Evolutionary conservation across 192 early-diverging fungal species (phyloP).

Genomic region (Powellomyces hirtus): DNA sequence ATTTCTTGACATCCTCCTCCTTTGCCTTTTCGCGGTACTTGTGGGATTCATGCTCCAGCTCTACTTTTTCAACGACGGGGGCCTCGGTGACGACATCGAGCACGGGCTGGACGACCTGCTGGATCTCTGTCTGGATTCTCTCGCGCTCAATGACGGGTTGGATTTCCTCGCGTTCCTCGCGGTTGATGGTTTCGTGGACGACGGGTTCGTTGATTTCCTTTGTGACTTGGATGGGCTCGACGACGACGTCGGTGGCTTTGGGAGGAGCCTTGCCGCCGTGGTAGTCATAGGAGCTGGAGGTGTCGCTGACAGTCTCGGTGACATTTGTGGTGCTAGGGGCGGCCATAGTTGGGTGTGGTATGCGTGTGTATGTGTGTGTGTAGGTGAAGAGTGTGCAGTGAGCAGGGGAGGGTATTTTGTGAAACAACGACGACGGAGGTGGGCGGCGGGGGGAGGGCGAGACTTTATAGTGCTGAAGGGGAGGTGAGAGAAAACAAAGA

Average conservation of each 20-base stretch:
- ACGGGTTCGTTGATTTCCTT: slow-evolving; percentile 25
- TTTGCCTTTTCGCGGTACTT: slow-evolving; percentile 25
- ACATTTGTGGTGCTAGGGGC: too few relatives aligned
- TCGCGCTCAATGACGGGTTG: slow-evolving; percentile 29
- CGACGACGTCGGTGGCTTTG: slow-evolving; percentile 19
- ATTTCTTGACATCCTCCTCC: slow-evolving; percentile 13
- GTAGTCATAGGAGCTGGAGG: slow-evolving; percentile 30
- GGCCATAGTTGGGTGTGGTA: too few relatives aligned
- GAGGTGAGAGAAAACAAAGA: too few relatives aligned
- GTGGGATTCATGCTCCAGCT: slow-evolving; percentile 19
- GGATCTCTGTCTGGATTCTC: slow-evolving; percentile 19
- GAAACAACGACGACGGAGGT: too few relatives aligned
- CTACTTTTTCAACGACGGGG: slow-evolving; percentile 20
- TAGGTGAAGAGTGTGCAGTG: too few relatives aligned
- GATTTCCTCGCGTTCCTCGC: slow-evolving; percentile 27
- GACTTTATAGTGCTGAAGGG: too few relatives aligned
- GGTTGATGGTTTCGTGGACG: slow-evolving; percentile 24
- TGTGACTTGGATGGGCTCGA: background rate
- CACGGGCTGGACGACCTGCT: slow-evolving; percentile 28
- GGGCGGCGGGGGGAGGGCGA: too few relatives aligned
- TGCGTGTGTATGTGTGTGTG: too few relatives aligned
- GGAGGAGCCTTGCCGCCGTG: slow-evolving; percentile 28
- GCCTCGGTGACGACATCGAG: slow-evolving; percentile 27
- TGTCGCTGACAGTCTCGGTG: too few relatives aligned
- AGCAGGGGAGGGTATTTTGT: too few relatives aligned